Evolutionary conservation across 192 early-diverging fungal species (phyloP), one percentile per base, ranked within the genome.

Genomic region (Coemansia sp.): DNA sequence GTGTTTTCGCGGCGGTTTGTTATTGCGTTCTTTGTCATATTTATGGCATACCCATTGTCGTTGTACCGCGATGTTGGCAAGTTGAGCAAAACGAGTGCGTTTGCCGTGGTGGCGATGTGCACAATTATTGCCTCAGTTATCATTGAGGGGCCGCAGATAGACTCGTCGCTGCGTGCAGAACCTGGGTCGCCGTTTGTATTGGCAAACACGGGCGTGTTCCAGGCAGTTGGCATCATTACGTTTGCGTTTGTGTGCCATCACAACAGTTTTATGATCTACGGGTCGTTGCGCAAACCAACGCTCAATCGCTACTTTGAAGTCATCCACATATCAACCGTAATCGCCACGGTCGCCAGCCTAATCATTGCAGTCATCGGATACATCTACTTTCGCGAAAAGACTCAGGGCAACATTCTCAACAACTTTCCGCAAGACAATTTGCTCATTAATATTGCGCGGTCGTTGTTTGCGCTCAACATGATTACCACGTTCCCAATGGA

Each of bases 161-260:
- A 86, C 4, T 19, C 63, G 5, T 72, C 84, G 27, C 70, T 86
- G 51, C 69, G 84, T n/a, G 73, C 72, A 1, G 70, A 56, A 9
- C 75, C 75, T 0, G 75, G 48, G 1, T 51, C 57, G 32, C 72
- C 76, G 7, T 41, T 83, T 9, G 43, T 51, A 27, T 55, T 83
- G 23, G 64, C 25, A 56, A 89, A 86, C n/a, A 70, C 75, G 1
- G 88, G 85, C 22, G 60, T 89, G n/a, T 88, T 90, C 60, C 89
- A 92, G 60, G 89, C 92, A 0, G 89, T 96, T 41, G 93, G 91
- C 2, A 91, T 96, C 2, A 94, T 96, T 10, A 93, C 92, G 63
- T 96, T 96, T 82, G 94, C 94, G 1, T 97, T 94, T 84, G 94
- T 97, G 22, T 97, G 94, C 63, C 94, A 97, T 68, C 94, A 97